Percentiles rank a stretch among this genome's conserved stretches.
These are phyloP conservation scores for Dendrobium officinale DNA, from an alignment of 106 monocot genomes.

Conservation along the genomic window DNA sequence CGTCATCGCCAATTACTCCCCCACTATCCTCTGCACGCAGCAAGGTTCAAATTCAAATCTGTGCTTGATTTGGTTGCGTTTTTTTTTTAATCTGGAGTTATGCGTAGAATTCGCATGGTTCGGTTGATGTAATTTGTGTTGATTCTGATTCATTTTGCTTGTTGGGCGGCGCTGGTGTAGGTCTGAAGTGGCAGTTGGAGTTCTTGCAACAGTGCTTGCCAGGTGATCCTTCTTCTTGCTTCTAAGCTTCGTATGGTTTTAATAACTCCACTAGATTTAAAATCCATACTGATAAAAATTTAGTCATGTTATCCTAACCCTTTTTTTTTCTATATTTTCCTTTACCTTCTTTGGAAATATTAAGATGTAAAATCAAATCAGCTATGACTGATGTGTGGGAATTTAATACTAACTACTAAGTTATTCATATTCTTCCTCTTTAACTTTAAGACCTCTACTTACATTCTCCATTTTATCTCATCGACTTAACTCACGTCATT, in stretches of 20 bases:
- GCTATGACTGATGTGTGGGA: too few relatives aligned
- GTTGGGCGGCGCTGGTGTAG: conserved; percentile 30
- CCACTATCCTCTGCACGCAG: conserved; percentile 90
- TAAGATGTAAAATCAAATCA: too few relatives aligned
- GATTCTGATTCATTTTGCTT: conserved; percentile 14
- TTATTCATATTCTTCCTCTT: background rate
- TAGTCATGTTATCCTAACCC: too few relatives aligned
- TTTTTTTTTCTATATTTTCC: too few relatives aligned
- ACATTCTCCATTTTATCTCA: background rate
- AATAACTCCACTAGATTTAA: background rate
- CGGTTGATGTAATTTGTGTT: conserved; percentile 1
- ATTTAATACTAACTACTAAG: too few relatives aligned
- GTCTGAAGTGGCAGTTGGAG: conserved; percentile 80
- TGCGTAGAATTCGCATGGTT: background rate
- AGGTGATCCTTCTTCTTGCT: conserved; percentile 16
- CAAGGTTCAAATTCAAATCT: conserved; percentile 45
- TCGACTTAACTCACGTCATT: background rate
- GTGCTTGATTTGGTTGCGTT: background rate
- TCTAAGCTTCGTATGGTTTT: background rate
- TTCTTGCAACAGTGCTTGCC: conserved; percentile 90
- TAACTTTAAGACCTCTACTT: background rate
- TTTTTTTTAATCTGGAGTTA: background rate
- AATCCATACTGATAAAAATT: too few relatives aligned
- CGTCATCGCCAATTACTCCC: conserved; percentile 90
- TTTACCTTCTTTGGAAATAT: too few relatives aligned